Conservation (phyloP, 2,329 filamentous ascomycete genomes). For the Colletotrichum horii region DNA sequence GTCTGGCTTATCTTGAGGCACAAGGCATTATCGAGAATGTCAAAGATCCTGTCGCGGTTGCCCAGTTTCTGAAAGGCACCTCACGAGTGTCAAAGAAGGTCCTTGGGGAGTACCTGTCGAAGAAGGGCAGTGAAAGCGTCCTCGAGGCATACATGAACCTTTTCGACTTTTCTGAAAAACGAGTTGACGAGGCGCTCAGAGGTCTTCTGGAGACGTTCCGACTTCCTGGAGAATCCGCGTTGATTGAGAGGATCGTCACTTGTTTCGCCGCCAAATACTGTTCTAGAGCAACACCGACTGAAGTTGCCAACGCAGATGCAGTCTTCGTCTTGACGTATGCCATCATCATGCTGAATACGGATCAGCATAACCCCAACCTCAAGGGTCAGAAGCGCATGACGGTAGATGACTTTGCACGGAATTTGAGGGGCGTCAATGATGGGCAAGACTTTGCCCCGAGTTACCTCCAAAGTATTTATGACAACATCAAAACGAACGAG, state of each 20-base stretch:
- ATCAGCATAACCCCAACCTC: conserved; percentile 94
- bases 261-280: conserved; percentile 89
- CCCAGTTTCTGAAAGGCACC: conserved; percentile 87
- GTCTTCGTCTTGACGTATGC: conserved; percentile 93
- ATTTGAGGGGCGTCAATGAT: conserved; percentile 88
- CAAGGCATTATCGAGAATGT: conserved; percentile 84
- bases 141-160: conserved; percentile 82
- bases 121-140: conserved; percentile 85
- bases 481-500: conserved; percentile 90
- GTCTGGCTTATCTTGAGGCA: conserved; percentile 82
- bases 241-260: conserved; percentile 92
- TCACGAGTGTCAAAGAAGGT: conserved; percentile 88
- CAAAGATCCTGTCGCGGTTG: conserved; percentile 76
- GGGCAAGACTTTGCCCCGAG: conserved; percentile 83
- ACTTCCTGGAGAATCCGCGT: conserved; percentile 86
- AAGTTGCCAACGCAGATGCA: conserved; percentile 83
- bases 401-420: conserved; percentile 80
- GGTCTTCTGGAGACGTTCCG: conserved; percentile 91
- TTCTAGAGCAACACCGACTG: conserved; percentile 69
- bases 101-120: conserved; percentile 91
- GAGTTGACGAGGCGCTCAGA: conserved; percentile 88
- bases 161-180: conserved; percentile 88
- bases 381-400: conserved; percentile 83
- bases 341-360: conserved; percentile 97
- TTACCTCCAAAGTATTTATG: conserved; percentile 85